These are phyloP conservation scores for Gnetum montanum DNA, from an alignment of 75 land plant species.

Conservation along the genomic window DNA sequence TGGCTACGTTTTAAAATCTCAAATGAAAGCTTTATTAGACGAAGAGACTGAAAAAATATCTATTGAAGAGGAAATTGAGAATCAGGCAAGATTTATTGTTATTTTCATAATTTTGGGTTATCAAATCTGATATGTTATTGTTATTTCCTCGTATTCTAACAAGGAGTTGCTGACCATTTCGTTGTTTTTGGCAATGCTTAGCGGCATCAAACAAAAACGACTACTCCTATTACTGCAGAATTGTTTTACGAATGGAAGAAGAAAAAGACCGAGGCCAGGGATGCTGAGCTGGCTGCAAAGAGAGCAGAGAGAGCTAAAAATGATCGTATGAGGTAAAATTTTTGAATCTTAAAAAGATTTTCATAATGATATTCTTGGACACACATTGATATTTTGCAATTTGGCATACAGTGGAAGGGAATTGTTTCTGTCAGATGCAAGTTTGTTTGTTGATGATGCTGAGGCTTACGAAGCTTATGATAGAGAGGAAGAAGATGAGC, in stretches of 20 bases:
- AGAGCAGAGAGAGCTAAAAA: conserved; percentile 90
- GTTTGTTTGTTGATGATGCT: conserved; percentile 96
- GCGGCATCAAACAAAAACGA: conserved; percentile 47
- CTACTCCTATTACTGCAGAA: conserved; percentile 81
- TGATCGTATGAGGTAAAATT: conserved; percentile 90
- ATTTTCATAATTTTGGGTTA: too few relatives aligned
- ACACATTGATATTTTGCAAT: neutral
- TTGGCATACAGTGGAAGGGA: conserved; percentile 94
- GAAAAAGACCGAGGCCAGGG: conserved; percentile 68
- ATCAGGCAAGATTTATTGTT: conserved; percentile 42
- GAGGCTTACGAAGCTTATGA: conserved; percentile 88
- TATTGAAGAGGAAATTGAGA: conserved; percentile 95
- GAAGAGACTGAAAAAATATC: conserved; percentile 78
- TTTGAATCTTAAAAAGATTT: conserved; percentile 1
- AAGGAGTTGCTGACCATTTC: too few relatives aligned
- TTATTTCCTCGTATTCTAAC: too few relatives aligned
- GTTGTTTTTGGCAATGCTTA: too few relatives aligned
- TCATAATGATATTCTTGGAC: too few relatives aligned
- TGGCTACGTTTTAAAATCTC: conserved; percentile 94
- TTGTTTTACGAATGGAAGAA: conserved; percentile 87
- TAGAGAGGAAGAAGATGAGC: conserved; percentile 63
- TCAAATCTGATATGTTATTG: too few relatives aligned
- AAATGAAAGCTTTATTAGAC: conserved; percentile 95
- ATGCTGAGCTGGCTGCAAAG: conserved; percentile 68
- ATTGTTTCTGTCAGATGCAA: conserved; percentile 85